Evolutionary conservation across 2,329 filamentous ascomycete species (phyloP).

Genomic region (Alternaria triticimaculans): DNA sequence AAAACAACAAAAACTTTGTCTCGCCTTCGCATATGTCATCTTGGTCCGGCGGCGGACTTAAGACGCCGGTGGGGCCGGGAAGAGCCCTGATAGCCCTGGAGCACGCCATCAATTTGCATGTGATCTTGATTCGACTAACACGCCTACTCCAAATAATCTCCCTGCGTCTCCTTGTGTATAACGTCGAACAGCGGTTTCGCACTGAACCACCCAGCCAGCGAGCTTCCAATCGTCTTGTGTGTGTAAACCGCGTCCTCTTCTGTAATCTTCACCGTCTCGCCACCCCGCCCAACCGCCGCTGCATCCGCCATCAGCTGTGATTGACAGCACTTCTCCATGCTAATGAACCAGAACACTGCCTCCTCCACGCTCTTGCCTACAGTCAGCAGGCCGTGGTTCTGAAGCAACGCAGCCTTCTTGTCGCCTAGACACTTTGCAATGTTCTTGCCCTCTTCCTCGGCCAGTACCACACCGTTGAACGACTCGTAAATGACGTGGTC

Average conservation of each 20-base stretch:
- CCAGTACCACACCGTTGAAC: conserved; percentile 62
- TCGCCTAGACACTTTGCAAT: conserved; percentile 58
- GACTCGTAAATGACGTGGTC: conserved; percentile 60
- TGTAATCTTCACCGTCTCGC: conserved; percentile 69
- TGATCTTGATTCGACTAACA: not conserved
- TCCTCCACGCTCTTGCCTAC: conserved; percentile 59
- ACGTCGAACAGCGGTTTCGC: conserved; percentile 76
- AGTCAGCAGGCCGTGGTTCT: conserved; percentile 62
- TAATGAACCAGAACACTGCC: conserved; percentile 61
- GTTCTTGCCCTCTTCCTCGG: conserved; percentile 60
- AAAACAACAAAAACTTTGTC: conserved; percentile 2
- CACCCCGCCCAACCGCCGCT: conserved; percentile 66
- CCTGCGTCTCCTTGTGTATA: conserved; percentile 66
- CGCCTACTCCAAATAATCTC: conserved; percentile 59
- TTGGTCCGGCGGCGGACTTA: not conserved
- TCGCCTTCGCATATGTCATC: not conserved
- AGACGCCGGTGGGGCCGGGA: not conserved
- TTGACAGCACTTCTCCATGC: conserved; percentile 61
- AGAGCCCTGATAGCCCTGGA: not conserved
- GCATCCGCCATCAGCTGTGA: conserved; percentile 62
- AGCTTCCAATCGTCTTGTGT: conserved; percentile 68
- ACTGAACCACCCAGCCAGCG: conserved; percentile 69
- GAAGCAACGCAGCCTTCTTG: conserved; percentile 60
- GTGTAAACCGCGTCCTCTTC: conserved; percentile 73
- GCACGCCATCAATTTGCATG: not conserved